Percentiles rank a stretch among this genome's conserved stretches.
Evolutionary conservation across 1,284 basidiomycete species (phyloP).

Genomic region (Cutaneotrichosporon arboriforme): DNA sequence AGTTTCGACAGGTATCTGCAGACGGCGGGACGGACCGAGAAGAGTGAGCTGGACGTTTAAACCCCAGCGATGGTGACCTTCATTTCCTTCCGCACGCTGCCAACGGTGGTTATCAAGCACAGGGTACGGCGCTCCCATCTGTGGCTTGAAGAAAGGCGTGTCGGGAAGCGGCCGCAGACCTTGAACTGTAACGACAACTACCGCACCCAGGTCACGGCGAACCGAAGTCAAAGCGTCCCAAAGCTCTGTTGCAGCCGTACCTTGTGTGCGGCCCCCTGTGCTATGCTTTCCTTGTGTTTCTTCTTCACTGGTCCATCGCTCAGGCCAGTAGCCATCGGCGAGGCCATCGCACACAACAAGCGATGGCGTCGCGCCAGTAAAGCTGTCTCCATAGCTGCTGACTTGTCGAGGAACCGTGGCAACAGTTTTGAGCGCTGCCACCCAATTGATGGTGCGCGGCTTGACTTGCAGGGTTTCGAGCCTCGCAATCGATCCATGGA

Average conservation of each 20-base stretch:
- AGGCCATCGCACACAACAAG: constrained; percentile 43
- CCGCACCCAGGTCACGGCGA: constrained; percentile 34
- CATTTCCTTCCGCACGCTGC: too few relatives aligned
- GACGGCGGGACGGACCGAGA: constrained; percentile 16
- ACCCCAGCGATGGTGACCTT: constrained; percentile 18
- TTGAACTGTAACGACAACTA: constrained; percentile 37
- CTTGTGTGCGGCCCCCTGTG: not conserved
- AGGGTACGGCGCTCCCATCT: constrained; percentile 42
- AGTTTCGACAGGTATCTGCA: constrained; percentile 37
- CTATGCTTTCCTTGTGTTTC: not conserved
- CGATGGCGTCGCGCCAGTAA: constrained; percentile 3
- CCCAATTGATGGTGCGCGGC: too few relatives aligned
- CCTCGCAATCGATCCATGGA: constrained; percentile 2
- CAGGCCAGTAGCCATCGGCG: constrained; percentile 38
- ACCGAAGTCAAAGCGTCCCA: constrained; percentile 32
- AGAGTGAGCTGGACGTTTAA: constrained; percentile 39
- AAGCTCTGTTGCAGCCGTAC: constrained; percentile 20
- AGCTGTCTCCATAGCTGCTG: too few relatives aligned
- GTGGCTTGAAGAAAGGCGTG: constrained; percentile 30
- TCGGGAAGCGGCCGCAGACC: constrained; percentile 25
- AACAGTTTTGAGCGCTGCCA: too few relatives aligned
- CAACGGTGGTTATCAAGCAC: not conserved
- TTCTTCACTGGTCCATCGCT: constrained; percentile 34
- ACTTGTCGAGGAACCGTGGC: too few relatives aligned
- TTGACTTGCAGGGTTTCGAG: not conserved